A percentile compares a stretch with the other conserved stretches of the same genome.
Conservation (phyloP, 768 basidiomycete species). For the Cystobasidium ongulense region DNA sequence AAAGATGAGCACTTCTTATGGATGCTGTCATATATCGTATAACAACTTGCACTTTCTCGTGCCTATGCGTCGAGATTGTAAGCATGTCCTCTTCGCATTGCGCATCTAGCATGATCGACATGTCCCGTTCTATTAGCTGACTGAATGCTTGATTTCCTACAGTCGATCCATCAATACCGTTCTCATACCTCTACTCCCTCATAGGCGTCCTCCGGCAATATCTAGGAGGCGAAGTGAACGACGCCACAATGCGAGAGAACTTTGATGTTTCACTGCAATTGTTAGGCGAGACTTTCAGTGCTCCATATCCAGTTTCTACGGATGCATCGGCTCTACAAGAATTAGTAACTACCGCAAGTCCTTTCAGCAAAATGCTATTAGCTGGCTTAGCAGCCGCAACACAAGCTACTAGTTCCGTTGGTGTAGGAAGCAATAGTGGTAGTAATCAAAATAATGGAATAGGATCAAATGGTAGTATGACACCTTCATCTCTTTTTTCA, state of each 20-base stretch:
- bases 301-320: conserved; percentile 83
- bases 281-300: conserved; percentile 88
- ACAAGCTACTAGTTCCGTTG: conserved; percentile 35
- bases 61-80: background rate
- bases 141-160: too few species aligned
- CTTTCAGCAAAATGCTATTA: conserved; percentile 61
- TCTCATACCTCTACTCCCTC: conserved; percentile 19
- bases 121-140: too few species aligned
- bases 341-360: conserved; percentile 83
- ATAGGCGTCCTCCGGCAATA: conserved; percentile 7
- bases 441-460: background rate
- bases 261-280: conserved; percentile 82
- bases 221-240: background rate
- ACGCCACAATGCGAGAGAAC: conserved; percentile 66
- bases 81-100: background rate
- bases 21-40: conserved; percentile 23
- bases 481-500: conserved; percentile 51
- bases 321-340: conserved; percentile 81
- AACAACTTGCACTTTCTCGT: conserved; percentile 16
- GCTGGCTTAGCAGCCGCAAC: conserved; percentile 50
- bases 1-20: conserved; percentile 8
- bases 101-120: background rate
- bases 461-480: background rate
- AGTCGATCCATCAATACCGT: conserved; percentile 14
- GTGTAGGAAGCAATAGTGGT: background rate